phyloP scores from a whole-genome alignment of 768 basidiomycete genomes.

The Boletus eberwhitei region DNA sequence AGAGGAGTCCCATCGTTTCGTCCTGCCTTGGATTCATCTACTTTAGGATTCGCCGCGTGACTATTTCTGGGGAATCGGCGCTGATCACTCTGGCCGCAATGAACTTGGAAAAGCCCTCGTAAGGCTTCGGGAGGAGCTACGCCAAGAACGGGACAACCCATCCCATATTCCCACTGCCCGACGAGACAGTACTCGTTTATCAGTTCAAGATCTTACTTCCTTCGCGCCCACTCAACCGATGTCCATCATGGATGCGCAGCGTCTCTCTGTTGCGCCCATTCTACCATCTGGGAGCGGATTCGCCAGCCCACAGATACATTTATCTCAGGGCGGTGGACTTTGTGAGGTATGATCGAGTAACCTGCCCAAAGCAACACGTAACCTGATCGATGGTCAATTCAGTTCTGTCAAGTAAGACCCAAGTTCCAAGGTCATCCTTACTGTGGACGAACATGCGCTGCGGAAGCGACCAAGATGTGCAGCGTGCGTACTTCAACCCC shows the following conservation, averaged over 20 bases:
- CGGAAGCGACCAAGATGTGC: constrained; percentile 37
- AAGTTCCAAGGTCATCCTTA: constrained; percentile 59
- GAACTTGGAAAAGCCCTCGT: constrained; percentile 72
- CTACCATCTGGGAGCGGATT: neutral
- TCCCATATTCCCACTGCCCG: constrained; percentile 26
- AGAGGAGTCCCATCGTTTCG: neutral
- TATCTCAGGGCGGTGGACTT: constrained; percentile 17
- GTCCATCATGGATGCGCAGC: constrained; percentile 3
- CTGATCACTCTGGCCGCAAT: constrained; percentile 63
- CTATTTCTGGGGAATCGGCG: constrained; percentile 75
- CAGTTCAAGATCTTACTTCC: constrained; percentile 31
- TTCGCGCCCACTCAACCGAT: constrained; percentile 10
- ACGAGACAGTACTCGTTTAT: constrained; percentile 29
- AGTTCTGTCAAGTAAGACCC: constrained; percentile 54
- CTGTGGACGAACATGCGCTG: constrained; percentile 64
- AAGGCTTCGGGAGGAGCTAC: constrained; percentile 56
- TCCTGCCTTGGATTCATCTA: neutral
- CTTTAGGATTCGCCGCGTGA: constrained; percentile 69
- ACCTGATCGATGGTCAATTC: constrained; percentile 25
- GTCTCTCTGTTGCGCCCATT: constrained; percentile 2
- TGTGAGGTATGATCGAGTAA: constrained; percentile 27
- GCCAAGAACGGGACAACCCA: constrained; percentile 30
- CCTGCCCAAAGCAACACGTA: neutral
- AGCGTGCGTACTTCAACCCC: constrained; percentile 17
- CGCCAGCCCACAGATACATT: neutral